Evolutionary conservation across 345 rosid genomes (phyloP), one percentile per base, ranked within the genome.

Genomic region (Camelina hispida): DNA sequence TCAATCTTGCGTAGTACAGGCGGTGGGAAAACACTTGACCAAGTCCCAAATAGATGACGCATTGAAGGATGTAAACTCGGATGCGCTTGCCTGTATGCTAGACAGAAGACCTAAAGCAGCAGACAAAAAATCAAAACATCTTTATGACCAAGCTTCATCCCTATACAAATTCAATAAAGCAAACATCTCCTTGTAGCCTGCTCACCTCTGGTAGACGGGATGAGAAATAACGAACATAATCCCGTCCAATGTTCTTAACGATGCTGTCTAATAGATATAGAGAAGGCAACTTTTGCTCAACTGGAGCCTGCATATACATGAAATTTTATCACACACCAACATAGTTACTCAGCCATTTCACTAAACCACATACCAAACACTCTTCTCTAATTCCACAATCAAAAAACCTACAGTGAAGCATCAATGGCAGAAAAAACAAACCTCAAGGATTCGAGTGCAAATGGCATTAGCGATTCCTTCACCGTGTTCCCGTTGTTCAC

Each of bases 11-110:
- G 76, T 66, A 96, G 87, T 10, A 88, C 91, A 20, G 86, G 69
- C 18, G 84, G 71, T 1, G 98, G 97, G 72, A 96, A 96, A 38
- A 91, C 96, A 18, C 88, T 28, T 9, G 94, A 86, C 99, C 99
- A 96, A 28, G 99, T 96, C 66, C 97, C 95, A 84, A 96, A 96
- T 38, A 96, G 84, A 69, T 89, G 98, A 11, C 89, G 95, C 99
- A 96, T 89, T 13, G 98, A 83, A 78, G 85, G 75, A 79, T 87
- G 82, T 74, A 83, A 55, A 66, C 79, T 80, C 57, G 96, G 96
- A 38, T 89, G 86, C 51, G 91, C 89, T 88, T 88, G 87, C 79
- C 85, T 85, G 72, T 91, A 93, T 23, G 99, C 95, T 79, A 81
- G 82, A 48, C 89, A 85, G 71, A 93, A 96, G 52, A 96, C 98